Conservation (phyloP, 192 early-diverging fungal genomes). For the Coemansia sp. region DNA sequence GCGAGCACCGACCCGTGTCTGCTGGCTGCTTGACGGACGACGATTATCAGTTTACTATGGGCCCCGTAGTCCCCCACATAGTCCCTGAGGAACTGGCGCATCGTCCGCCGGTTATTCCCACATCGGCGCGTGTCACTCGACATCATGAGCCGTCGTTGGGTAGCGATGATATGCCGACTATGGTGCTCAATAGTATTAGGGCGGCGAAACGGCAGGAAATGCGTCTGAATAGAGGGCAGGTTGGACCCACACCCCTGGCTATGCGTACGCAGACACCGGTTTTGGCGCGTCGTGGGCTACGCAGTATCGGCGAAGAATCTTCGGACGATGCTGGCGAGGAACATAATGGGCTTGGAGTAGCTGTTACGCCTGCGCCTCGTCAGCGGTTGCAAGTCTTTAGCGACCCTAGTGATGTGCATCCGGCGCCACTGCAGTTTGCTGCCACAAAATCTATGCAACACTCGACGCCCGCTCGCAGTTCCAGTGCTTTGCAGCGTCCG, state of each 20-base stretch:
- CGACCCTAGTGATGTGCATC: not conserved
- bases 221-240: not conserved
- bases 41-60: slow-evolving; percentile 58
- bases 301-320: slow-evolving; percentile 23
- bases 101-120: slow-evolving; percentile 24
- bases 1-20: not conserved
- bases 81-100: slow-evolving; percentile 19
- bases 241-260: slow-evolving; percentile 34
- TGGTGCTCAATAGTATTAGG: slow-evolving; percentile 38
- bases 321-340: not conserved
- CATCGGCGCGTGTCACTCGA: slow-evolving; percentile 16
- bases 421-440: slow-evolving; percentile 7
- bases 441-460: not conserved
- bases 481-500: not conserved
- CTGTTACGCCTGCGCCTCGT: not conserved
- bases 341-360: not conserved
- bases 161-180: slow-evolving; percentile 37
- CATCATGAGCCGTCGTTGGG: slow-evolving; percentile 7
- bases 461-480: slow-evolving; percentile 19
- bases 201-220: slow-evolving; percentile 24
- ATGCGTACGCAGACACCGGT: slow-evolving; percentile 14
- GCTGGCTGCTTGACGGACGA: slow-evolving; percentile 16
- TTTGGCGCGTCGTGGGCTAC: not conserved
- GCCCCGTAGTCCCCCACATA: slow-evolving; percentile 45
- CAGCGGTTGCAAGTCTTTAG: slow-evolving; percentile 20